Evolutionary conservation across 768 basidiomycete genomes (phyloP).

Genomic region (Vishniacozyma victoriae): DNA sequence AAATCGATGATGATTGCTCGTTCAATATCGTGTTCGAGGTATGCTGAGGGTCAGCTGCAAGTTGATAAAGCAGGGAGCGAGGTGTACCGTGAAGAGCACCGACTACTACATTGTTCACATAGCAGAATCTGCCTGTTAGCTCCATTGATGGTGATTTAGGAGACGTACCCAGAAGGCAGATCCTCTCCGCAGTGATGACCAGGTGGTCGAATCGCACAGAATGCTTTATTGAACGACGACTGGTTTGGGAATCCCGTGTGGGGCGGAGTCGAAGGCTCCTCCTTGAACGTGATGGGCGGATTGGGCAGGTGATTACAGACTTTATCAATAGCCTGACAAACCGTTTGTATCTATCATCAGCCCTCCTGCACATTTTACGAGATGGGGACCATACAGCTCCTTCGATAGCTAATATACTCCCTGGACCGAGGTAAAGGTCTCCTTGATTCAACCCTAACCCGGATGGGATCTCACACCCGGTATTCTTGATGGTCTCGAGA

Average conservation of each 20-base stretch:
- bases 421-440: constrained; percentile 44
- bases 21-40: constrained; percentile 69
- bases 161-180: constrained; percentile 62
- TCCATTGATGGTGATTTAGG: background rate
- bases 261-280: constrained; percentile 22
- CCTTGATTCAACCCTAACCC: constrained; percentile 38
- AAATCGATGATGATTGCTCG: constrained; percentile 85
- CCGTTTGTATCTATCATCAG: constrained; percentile 41
- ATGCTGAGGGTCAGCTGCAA: constrained; percentile 56
- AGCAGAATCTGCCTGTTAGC: constrained; percentile 61
- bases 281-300: background rate
- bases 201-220: constrained; percentile 81
- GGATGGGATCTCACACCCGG: constrained; percentile 41
- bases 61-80: background rate
- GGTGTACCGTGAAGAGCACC: constrained; percentile 78
- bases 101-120: constrained; percentile 86
- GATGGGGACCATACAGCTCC: constrained; percentile 34
- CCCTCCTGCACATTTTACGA: background rate
- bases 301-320: constrained; percentile 45
- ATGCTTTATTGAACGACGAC: constrained; percentile 51
- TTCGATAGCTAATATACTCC: constrained; percentile 45
- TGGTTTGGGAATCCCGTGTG: no score
- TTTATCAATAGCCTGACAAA: constrained; percentile 80
- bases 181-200: constrained; percentile 94
- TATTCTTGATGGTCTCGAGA: constrained; percentile 37